These are phyloP conservation scores for Blattamonas nauphoetae DNA, from an alignment of 78 protist species.

Conservation along the genomic window DNA sequence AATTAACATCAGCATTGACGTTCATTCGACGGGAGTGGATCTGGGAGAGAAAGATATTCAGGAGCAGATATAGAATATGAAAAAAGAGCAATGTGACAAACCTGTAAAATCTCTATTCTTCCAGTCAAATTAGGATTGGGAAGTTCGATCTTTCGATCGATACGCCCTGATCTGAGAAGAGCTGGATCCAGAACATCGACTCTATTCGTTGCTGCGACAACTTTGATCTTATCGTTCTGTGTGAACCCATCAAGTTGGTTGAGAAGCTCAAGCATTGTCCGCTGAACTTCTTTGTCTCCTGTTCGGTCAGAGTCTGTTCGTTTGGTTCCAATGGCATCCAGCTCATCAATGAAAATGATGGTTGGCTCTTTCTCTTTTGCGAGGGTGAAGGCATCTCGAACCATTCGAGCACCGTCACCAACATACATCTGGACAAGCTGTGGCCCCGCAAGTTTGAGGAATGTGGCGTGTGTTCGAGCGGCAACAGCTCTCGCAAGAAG, in stretches of 20 bases:
- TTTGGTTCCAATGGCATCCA: constrained; percentile 98
- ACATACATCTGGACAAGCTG: constrained; percentile 95
- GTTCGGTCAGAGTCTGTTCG: constrained; percentile 80
- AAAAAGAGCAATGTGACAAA: not conserved
- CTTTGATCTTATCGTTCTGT: constrained; percentile 74
- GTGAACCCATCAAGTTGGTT: constrained; percentile 97
- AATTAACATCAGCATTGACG: constrained; percentile 68
- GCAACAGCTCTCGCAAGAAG: constrained; percentile 98
- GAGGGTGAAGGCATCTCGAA: constrained; percentile 97
- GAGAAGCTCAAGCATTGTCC: constrained; percentile 97
- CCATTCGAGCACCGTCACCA: constrained; percentile 98
- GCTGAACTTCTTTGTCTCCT: constrained; percentile 97
- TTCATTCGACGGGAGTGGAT: constrained; percentile 94
- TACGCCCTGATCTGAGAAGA: constrained; percentile 88
- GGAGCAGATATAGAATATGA: not conserved
- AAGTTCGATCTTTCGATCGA: constrained; percentile 91
- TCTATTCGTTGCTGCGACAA: constrained; percentile 98
- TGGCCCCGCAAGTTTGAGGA: constrained; percentile 95
- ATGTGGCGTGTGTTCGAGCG: constrained; percentile 87
- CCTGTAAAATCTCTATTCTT: constrained; percentile 71
- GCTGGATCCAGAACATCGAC: constrained; percentile 99
- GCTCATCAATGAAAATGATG: constrained; percentile 97
- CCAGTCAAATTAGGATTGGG: constrained; percentile 96
- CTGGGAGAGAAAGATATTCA: constrained; percentile 10
- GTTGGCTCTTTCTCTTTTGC: constrained; percentile 94